These are phyloP conservation scores for Fusarium pseudograminearum DNA, from an alignment of 2,329 filamentous ascomycete genomes.

Conservation along the genomic window DNA sequence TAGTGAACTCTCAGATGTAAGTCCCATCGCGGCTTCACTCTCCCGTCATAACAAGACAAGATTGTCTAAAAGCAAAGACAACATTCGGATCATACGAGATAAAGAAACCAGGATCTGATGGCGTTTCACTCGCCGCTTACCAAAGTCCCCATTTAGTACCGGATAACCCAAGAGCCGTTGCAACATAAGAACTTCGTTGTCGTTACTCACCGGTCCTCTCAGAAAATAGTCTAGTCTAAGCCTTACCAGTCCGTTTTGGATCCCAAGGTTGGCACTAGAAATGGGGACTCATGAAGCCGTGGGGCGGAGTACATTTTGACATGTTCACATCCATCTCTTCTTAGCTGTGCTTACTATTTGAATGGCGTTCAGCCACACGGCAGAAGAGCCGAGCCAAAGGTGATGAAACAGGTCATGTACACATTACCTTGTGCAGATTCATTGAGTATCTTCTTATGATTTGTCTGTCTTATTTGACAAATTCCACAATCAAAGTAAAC, in stretches of 20 bases:
- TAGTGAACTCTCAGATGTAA: not conserved
- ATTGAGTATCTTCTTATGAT: not conserved
- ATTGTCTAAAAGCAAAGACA: not conserved
- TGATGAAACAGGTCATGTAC: not conserved
- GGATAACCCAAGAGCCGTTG: conserved; percentile 6
- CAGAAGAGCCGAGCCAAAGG: conserved; percentile 19
- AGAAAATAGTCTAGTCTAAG: conserved; percentile 14
- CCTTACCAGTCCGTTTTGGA: conserved; percentile 13
- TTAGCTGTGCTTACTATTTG: not conserved
- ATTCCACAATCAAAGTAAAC: not conserved
- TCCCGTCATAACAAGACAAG: not conserved
- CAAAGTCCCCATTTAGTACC: conserved; percentile 17
- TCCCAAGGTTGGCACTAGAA: not conserved
- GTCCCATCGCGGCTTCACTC: not conserved
- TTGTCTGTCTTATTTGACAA: not conserved
- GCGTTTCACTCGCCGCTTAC: not conserved
- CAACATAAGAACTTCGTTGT: not conserved
- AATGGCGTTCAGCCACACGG: conserved; percentile 26
- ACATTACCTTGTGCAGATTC: not conserved
- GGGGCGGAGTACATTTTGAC: conserved; percentile 11
- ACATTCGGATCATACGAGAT: not conserved
- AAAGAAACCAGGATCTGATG: not conserved
- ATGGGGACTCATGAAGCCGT: not conserved
- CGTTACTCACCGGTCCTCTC: not conserved
- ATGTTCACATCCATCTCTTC: not conserved